Evolutionary conservation across 2,329 filamentous ascomycete species (phyloP), one percentile per base, ranked within the genome.

Genomic region (Aspergillus brunneoviolaceus): DNA sequence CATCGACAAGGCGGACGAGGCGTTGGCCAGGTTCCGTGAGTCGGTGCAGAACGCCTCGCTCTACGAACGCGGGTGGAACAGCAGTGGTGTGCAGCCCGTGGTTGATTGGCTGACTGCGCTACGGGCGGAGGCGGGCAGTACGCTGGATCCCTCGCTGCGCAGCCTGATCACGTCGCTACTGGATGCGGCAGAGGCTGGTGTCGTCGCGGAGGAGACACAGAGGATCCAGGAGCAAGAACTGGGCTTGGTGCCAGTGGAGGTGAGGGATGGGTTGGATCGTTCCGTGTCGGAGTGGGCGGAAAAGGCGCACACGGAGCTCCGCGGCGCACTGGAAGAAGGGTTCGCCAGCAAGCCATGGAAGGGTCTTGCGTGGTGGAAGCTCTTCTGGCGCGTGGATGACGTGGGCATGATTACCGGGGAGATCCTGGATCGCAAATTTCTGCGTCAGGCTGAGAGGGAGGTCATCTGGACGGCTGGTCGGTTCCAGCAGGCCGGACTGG

Each of bases 341-440:
- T 94, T 97, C 67, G 81, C 84, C 0, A 87, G 90, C n/a, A 82
- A 80, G 19, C 82, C 87, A 45, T 97, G 94, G 94, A 85, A 86
- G 27, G 89, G 90, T 63, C 81, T 96, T 4, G 84, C 87, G 16
- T 98, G 94, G 93, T 97, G 92, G 89, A 96, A 96, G 74, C 83
- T 98, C 0, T 92, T 96, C 72, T 96, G 92, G 92, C 87, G 92
- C 21, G 92, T 95, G 25, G 94, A 98, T 71, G 94, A 97, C 69
- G 91, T 97, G 11, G 86, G 87, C 2, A 89, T 94, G 83, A 87
- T 96, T 57, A 88, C 90, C 2, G 86, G 87, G 1, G 90, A 95
- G 67, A 89, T 97, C 61, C 80, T 97, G 3, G 84, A 85, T 61
- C 87, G 88, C 64, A 83, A 85, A 6, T 98, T 96, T 80, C 83